Evolutionary conservation across 768 basidiomycete genomes (phyloP), one percentile per base, ranked within the genome.

Genomic region (Calvatia gigantea): DNA sequence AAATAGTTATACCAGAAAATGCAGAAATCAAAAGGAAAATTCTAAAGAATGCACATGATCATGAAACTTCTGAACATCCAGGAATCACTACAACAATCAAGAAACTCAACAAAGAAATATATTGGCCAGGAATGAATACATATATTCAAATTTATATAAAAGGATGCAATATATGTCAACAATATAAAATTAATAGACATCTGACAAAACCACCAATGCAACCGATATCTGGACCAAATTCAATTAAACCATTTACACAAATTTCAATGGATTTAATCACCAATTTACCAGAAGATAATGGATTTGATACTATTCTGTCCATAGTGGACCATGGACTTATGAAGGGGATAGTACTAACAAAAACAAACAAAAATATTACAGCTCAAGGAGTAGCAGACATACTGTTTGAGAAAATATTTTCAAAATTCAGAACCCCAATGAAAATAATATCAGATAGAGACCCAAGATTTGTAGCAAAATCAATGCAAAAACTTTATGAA

Each of bases 251-350:
- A 1, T 62, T 62, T 54, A 21, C 41, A 12, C 56, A 58, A 43
- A 42, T 57, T 7, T 31, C 52, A 0, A 60, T 62, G 53, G 65
- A 66, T 51, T 58, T 66, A 5, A 61, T 64, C 15, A 64, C 60
- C 0, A 59, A 66, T 38, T 33, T 68, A 0, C 65, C 62, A 0
- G 17, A 33, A 23, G 44, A 35, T 0, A 21, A 63, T 1, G 60
- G 57, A 8, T 59, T 35, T 29, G 60, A 69, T 47, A 51, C 56
- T 8, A 67, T 69, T 25, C 44, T 68, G 51, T 52, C 58, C 46
- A 54, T 67, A 35, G 63, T 70, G 43, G 63, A 67, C 63, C 63
- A 66, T 50, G 57, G 63, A 25, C 59, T 64, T 61, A 62, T 57
- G 19, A 68, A 70, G 62, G 66, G 67, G 59, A 58, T 62, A 60